These are phyloP conservation scores for Pythium myriotylum DNA, from an alignment of 352 stramenopile genomes.

Conservation along the genomic window DNA sequence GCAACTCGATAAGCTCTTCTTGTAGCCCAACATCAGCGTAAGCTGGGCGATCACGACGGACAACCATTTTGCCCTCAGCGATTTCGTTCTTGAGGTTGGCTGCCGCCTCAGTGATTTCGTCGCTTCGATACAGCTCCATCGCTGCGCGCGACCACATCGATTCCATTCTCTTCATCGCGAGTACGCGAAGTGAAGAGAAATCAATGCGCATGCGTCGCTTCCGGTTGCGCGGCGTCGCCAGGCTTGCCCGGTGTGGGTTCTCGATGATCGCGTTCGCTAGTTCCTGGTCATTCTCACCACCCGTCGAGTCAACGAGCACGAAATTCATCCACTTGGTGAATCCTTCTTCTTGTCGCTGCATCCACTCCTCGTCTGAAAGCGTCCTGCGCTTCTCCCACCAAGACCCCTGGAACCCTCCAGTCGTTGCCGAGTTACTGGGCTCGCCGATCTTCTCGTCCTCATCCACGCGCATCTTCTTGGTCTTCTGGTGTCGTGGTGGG, in stretches of 20 bases:
- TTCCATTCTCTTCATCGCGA: conserved; percentile 77
- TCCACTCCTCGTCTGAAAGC: conserved; percentile 79
- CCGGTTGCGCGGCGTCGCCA: conserved; percentile 3
- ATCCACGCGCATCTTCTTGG: conserved; percentile 23
- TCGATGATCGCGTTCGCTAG: conserved; percentile 17
- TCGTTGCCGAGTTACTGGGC: conserved; percentile 24
- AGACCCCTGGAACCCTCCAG: conserved; percentile 37
- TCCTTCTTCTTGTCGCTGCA: conserved; percentile 74
- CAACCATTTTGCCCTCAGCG: conserved; percentile 65
- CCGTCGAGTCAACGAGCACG: conserved; percentile 64
- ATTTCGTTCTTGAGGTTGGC: conserved; percentile 79
- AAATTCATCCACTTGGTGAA: conserved; percentile 91
- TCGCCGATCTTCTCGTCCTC: background rate
- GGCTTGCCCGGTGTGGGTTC: conserved; percentile 12
- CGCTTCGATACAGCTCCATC: conserved; percentile 58
- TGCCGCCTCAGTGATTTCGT: conserved; percentile 54
- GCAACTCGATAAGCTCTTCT: conserved; percentile 77
- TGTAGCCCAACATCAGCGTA: conserved; percentile 91
- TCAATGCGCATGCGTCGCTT: conserved; percentile 38
- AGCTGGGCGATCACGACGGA: conserved; percentile 86
- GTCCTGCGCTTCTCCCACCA: conserved; percentile 78
- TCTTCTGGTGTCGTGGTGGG: conserved; percentile 20
- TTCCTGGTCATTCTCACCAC: conserved; percentile 34
- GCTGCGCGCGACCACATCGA: conserved; percentile 60
- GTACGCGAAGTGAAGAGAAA: conserved; percentile 69